phyloP scores from a whole-genome alignment of 2,329 filamentous ascomycete species.

The Fusarium irregulare region DNA sequence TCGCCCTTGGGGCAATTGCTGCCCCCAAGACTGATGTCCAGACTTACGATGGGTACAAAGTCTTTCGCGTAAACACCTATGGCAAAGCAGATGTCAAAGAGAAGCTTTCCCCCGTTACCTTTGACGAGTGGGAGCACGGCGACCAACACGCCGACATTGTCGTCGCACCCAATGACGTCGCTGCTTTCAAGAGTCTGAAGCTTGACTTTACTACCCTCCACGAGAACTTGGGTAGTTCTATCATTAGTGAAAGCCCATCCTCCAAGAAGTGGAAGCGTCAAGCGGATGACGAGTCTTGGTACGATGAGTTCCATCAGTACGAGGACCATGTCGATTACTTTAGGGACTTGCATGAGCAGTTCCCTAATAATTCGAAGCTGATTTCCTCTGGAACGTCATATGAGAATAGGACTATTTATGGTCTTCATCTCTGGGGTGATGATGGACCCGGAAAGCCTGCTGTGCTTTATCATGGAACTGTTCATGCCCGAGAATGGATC shows the following conservation, averaged over 20 bases:
- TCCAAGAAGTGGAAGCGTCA: constrained; percentile 43
- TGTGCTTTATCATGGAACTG: constrained; percentile 62
- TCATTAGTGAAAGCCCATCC: constrained; percentile 44
- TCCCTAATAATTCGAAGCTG: constrained; percentile 60
- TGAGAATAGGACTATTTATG: constrained; percentile 66
- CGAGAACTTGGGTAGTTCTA: constrained; percentile 47
- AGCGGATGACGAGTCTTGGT: constrained; percentile 55
- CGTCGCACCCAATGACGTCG: constrained; percentile 46
- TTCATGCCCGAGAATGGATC: constrained; percentile 68
- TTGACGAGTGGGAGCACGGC: constrained; percentile 40
- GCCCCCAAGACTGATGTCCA: constrained; percentile 29
- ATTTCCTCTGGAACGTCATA: constrained; percentile 58
- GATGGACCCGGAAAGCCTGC: constrained; percentile 59
- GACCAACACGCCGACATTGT: constrained; percentile 48
- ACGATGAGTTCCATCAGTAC: constrained; percentile 62
- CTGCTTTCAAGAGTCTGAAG: constrained; percentile 45
- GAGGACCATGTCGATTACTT: constrained; percentile 62
- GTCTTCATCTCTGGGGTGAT: constrained; percentile 62
- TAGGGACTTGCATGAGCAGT: constrained; percentile 54
- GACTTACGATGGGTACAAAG: constrained; percentile 52
- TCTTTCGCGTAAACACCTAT: constrained; percentile 59
- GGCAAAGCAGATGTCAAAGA: constrained; percentile 53
- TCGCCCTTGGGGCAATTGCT: constrained; percentile 32
- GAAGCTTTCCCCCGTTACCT: constrained; percentile 45
- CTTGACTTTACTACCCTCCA: constrained; percentile 48